These are phyloP conservation scores for Aspergillus pseudotamarii DNA, from an alignment of 2,329 filamentous ascomycete species.

Conservation along the genomic window DNA sequence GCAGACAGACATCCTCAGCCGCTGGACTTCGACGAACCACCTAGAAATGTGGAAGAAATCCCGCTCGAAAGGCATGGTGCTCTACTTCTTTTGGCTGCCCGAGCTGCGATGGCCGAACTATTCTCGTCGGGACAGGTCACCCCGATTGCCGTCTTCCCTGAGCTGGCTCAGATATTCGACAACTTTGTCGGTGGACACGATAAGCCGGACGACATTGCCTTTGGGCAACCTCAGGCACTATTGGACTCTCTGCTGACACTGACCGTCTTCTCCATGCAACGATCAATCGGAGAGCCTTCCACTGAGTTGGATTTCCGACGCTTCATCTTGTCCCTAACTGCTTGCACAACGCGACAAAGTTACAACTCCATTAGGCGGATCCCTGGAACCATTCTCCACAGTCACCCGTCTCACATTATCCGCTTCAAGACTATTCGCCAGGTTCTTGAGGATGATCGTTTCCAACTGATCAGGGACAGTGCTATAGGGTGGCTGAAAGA, in stretches of 20 bases:
- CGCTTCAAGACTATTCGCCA: slow-evolving; percentile 58
- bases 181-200: slow-evolving; percentile 54
- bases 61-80: slow-evolving; percentile 59
- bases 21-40: slow-evolving; percentile 58
- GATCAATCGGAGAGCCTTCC: slow-evolving; percentile 47
- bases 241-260: slow-evolving; percentile 58
- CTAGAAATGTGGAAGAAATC: slow-evolving; percentile 55
- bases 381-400: slow-evolving; percentile 48
- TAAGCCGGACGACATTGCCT: slow-evolving; percentile 38
- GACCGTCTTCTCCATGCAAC: slow-evolving; percentile 53
- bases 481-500: slow-evolving; percentile 64
- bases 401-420: slow-evolving; percentile 54
- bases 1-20: slow-evolving; percentile 44
- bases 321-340: slow-evolving; percentile 52
- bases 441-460: slow-evolving; percentile 57
- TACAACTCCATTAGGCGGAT: slow-evolving; percentile 42
- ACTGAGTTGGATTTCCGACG: slow-evolving; percentile 56
- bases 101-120: slow-evolving; percentile 52
- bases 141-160: slow-evolving; percentile 54
- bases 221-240: slow-evolving; percentile 55
- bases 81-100: slow-evolving; percentile 57
- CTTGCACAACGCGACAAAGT: slow-evolving; percentile 40
- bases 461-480: slow-evolving; percentile 58
- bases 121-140: slow-evolving; percentile 47
- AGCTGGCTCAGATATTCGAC: slow-evolving; percentile 53